Base-by-base conservation (phyloP, 2,329 filamentous ascomycete genomes). In the Exophiala calicioides region DNA sequence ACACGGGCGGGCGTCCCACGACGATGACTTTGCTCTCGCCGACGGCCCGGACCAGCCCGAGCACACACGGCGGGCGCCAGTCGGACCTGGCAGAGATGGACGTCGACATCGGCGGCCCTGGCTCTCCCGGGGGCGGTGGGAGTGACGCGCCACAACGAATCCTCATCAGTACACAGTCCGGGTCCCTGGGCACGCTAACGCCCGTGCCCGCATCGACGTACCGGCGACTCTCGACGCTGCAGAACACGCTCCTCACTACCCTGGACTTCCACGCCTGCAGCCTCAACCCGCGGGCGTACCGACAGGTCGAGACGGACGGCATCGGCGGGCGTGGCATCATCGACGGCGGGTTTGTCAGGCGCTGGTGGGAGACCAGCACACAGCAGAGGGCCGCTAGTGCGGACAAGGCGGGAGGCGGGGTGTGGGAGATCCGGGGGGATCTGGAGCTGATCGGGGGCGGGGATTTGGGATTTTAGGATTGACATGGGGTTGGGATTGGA, bases 281-380 rank as follows among this genome's bases (percentile, higher is more conserved):
- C 0, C 74, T 96, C 38, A 97, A 97, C 67, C 86, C 89, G 2
- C 82, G 86, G 44, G 88, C 84, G 0, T 88, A 91, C 68, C 79
- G 93, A 10, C 73, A 80, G 60, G 64, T 76, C 57, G 55, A 76
- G 64, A 65, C 76, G 63, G 64, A 78, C 65, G 61, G 68, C 48
- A 55, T 71, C 50, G 46, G 79, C 70, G 56, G 79, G 1, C 73
- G 86, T 13, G 82, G 80, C 2, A 78, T 94, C 40, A 77, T 96
- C 3, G 90, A 96, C 63, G 90, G 89, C 0, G 78, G 76, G n/a
- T 62, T 95, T 30, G 65, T 95, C 52, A 76, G 79, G 49, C 71
- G 89, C 47, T 93, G 89, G 81, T 76, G 80, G 30, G 88, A 93
- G 68, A 66, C 95, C 53, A 79, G 86, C 4, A 84, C 82, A 32